These are phyloP conservation scores for Colletotrichum karsti DNA, from an alignment of 2,329 filamentous ascomycete species.

Conservation along the genomic window DNA sequence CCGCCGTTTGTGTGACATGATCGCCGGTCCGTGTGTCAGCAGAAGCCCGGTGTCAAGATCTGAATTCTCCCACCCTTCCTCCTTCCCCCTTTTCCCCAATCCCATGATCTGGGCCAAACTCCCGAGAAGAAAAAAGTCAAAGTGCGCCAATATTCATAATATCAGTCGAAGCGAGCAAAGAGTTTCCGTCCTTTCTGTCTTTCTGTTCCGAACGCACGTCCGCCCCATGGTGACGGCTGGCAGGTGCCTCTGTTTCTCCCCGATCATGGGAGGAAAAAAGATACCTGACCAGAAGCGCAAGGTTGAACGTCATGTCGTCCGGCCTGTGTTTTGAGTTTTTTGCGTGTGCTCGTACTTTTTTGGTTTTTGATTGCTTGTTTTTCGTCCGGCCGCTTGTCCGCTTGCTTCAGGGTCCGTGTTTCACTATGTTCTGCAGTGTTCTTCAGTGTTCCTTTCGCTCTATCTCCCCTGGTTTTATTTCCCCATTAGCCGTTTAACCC, in stretches of 20 bases:
- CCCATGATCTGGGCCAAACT: neutral
- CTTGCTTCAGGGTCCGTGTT: conserved; percentile 12
- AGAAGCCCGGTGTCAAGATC: neutral
- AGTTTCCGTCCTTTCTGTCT: too few species aligned
- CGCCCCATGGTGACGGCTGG: neutral
- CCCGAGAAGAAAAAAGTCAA: neutral
- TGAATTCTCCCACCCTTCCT: too few species aligned
- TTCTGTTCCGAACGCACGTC: neutral
- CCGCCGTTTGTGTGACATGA: too few species aligned
- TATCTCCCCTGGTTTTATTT: neutral
- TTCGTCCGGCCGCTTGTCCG: neutral
- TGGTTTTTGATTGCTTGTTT: neutral
- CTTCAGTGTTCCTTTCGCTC: neutral
- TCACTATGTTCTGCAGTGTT: conserved; percentile 3
- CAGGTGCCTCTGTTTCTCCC: neutral
- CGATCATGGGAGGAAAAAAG: neutral
- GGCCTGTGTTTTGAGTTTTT: neutral
- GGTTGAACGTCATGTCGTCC: neutral
- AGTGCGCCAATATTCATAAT: conserved; percentile 11
- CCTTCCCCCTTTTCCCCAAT: too few species aligned
- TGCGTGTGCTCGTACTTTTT: neutral
- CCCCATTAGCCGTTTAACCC: neutral
- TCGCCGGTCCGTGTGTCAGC: neutral
- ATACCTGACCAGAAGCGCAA: neutral
- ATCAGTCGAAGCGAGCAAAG: too few species aligned